Evolutionary conservation across 2,329 filamentous ascomycete genomes (phyloP).

Genomic region (Sodiomyces alkalinus): DNA sequence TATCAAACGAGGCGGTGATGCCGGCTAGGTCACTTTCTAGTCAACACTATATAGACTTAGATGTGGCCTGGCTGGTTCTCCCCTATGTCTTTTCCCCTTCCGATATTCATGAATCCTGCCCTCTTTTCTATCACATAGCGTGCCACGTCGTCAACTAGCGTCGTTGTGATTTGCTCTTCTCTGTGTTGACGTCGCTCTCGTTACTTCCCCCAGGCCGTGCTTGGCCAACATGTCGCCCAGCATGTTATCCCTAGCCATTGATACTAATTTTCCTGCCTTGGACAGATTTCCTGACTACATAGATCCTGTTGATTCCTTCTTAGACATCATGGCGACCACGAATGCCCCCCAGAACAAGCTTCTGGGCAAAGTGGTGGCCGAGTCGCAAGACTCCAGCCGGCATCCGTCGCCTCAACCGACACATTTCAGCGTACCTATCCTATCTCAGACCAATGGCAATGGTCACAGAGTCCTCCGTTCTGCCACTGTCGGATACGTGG

Average conservation of each 20-base stretch:
- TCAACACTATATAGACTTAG: too few relatives aligned
- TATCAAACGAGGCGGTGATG: too few relatives aligned
- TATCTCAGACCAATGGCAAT: conserved; percentile 34
- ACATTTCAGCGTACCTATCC: conserved; percentile 59
- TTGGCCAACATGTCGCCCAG: too few relatives aligned
- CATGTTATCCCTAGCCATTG: conserved; percentile 21
- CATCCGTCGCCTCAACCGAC: conserved; percentile 79
- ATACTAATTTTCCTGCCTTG: conserved; percentile 22
- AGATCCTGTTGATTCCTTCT: conserved; percentile 20
- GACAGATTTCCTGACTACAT: conserved; percentile 31
- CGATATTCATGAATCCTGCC: neutral
- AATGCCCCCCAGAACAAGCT: conserved; percentile 22
- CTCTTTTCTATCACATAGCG: neutral
- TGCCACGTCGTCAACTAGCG: too few relatives aligned
- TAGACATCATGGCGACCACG: conserved; percentile 16
- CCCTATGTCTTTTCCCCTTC: too few relatives aligned
- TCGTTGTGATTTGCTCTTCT: neutral
- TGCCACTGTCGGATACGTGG: conserved; percentile 84
- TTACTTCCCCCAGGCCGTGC: too few relatives aligned
- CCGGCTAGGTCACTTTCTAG: too few relatives aligned
- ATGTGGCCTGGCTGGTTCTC: too few relatives aligned
- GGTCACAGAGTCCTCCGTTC: conserved; percentile 67
- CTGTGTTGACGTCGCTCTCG: too few relatives aligned
- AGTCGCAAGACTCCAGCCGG: conserved; percentile 31
- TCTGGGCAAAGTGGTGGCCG: conserved; percentile 23